Evolutionary conservation across 2,329 filamentous ascomycete species (phyloP), one percentile per base, ranked within the genome.

Genomic region (Colletotrichum sp.): DNA sequence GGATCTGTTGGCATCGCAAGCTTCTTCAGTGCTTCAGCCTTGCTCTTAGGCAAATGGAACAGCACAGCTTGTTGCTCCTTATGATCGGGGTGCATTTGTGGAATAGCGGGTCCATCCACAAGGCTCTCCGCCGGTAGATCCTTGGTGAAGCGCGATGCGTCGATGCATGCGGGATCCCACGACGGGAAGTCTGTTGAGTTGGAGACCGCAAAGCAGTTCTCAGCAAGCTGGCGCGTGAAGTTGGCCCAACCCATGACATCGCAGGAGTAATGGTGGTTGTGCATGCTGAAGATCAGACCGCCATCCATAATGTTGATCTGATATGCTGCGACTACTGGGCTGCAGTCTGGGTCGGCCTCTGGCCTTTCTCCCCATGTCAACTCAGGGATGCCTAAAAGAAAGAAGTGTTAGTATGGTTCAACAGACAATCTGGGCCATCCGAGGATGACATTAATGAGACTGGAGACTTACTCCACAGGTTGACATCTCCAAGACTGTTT

Each of bases 161-260:
- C 84, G 6, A 87, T 79, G 34, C 81, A 82, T 0, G 80, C 77
- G 8, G 83, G 78, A 59, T 86, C 80, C 83, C 83, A 87, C 3
- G 75, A 7, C 0, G 84, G 84, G 19, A 82, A 82, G 1, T 80
- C 22, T 1, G 81, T 81, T 0, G 78, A 44, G 36, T 83, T 80
- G 19, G 79, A 34, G 25, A 83, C 78, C 5, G 85, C 82, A 57
- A 79, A 77, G 77, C 86, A 88, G 77, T 87, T 87, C 44, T 87
- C 86, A 5, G 85, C 86, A 8, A 87, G 82, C 79, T 87, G 85
- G 28, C 83, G 82, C 0, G 80, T 78, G n/a, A 85, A 82, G 7
- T 80, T 79, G 3, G 82, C 80, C 84, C 85, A 87, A 8, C 85
- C 86, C 82, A 85, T 86, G 0, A 86, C 78, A 77, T 88, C 86